Percentiles rank a stretch among this genome's conserved stretches.
phyloP scores from a whole-genome alignment of 805 yeast genomes.

The Cyberlindnera xylosilytica region DNA sequence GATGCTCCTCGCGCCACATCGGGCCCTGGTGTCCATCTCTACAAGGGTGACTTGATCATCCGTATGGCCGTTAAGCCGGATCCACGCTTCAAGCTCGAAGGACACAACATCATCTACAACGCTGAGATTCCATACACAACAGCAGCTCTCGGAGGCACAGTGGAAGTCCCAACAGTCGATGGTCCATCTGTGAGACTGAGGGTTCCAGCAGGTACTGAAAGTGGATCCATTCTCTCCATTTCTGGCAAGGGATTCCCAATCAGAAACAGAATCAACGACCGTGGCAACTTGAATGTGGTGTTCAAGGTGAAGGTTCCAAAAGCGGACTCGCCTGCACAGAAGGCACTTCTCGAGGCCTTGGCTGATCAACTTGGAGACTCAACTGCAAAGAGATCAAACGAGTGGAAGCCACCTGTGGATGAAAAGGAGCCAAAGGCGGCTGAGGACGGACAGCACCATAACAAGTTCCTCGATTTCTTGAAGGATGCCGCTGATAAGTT shows the following conservation, averaged over 20 bases:
- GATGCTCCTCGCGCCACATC: slow-evolving; percentile 80
- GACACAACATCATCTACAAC: slow-evolving; percentile 61
- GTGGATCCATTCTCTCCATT: slow-evolving; percentile 68
- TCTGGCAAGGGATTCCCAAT: slow-evolving; percentile 88
- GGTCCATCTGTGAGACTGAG: slow-evolving; percentile 74
- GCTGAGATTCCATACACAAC: slow-evolving; percentile 87
- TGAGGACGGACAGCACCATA: slow-evolving; percentile 11
- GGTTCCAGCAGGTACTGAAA: slow-evolving; percentile 81
- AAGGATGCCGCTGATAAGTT: slow-evolving; percentile 20
- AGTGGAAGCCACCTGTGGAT: slow-evolving; percentile 15
- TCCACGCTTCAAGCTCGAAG: slow-evolving; percentile 60
- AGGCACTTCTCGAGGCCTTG: slow-evolving; percentile 85
- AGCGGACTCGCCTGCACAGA: slow-evolving; percentile 81
- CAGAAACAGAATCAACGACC: slow-evolving; percentile 44
- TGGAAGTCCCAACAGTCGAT: slow-evolving; percentile 86
- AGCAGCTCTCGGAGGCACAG: slow-evolving; percentile 91
- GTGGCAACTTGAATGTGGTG: slow-evolving; percentile 80
- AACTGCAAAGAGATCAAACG: slow-evolving; percentile 61
- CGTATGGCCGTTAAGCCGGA: slow-evolving; percentile 78
- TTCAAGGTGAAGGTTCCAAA: slow-evolving; percentile 68
- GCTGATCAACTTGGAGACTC: slow-evolving; percentile 87
- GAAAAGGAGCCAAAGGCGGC: not conserved
- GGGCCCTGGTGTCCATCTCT: slow-evolving; percentile 62
- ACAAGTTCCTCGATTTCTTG: slow-evolving; percentile 17
- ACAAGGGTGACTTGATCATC: slow-evolving; percentile 85